Base-by-base conservation (phyloP, 1,284 basidiomycete genomes). In the Sanghuangporus sanghuang region DNA sequence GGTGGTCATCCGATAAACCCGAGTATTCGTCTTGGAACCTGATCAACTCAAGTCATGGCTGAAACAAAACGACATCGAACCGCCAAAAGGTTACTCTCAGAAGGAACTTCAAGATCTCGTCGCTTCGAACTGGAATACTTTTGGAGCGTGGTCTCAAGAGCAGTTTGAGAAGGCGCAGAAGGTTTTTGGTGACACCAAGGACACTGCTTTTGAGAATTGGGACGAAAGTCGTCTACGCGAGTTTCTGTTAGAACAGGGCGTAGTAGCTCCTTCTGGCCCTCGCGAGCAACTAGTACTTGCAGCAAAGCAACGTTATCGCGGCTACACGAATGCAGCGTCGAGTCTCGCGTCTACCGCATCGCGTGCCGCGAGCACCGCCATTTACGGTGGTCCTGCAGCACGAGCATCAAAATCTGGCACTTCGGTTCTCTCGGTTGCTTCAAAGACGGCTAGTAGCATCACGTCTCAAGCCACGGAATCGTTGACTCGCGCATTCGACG, bases 221-320 rank as follows among this genome's bases (percentile, higher is more conserved):
- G 85, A 91, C 70, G 93, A 96, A 72, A 88, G 85, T 35, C 82
- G 83, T 55, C 79, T 96, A 35, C 84, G 93, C 69, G 79, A 90
- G 68, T 96, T 90, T 76, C 80, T 97, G n/a, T 83, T 96, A 64
- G 85, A 93, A 71, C 87, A 95, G 67, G 94, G 94, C 53, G 80
- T 96, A 66, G 85, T 96, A 53, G 84, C 87, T 16, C 95, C 95
- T 12, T 81, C 83, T 27, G 89, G 90, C 3, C 86, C 87, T 2
- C 81, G 83, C 62, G 95, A 96, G 72, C 85, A 94, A 71, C 85
- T 97, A 38, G 79, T 88, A 16, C 76, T 90, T 16, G 80, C 92
- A 38, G 93, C 92, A 27, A 91, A 90, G 77, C 82, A 85, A 69
- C 83, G 86, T 73, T 89, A 89, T 68, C 74, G 77, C 9, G 78